Conservation (phyloP, 352 stramenopile species). For the Phytopythium ostracodes region DNA sequence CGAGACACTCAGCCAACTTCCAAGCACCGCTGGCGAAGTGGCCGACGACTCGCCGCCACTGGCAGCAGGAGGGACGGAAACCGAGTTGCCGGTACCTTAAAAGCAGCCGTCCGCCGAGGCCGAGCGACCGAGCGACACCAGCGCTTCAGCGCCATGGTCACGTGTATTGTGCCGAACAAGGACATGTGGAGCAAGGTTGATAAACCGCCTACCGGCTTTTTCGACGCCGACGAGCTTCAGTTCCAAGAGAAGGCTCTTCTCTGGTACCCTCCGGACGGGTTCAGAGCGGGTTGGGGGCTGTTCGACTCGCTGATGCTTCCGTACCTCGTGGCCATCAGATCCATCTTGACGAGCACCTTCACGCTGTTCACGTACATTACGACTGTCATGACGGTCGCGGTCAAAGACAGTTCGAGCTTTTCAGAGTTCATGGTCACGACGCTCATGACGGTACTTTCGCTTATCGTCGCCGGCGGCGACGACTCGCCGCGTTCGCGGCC, state of each 20-base stretch:
- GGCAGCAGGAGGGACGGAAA: neutral
- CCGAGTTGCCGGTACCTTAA: neutral
- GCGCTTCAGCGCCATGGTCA: neutral
- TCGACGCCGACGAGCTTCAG: constrained; percentile 4
- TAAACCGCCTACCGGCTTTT: neutral
- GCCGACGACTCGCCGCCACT: neutral
- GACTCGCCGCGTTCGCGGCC: neutral
- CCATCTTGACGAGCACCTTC: constrained; percentile 1
- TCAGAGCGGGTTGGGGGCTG: neutral
- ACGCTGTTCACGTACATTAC: constrained; percentile 3
- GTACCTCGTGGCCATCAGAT: neutral
- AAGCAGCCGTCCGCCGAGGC: neutral
- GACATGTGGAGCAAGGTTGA: neutral
- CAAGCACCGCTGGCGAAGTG: neutral
- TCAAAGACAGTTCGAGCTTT: neutral
- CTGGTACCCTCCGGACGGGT: neutral
- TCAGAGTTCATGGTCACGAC: neutral
- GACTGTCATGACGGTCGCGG: neutral
- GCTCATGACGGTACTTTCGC: neutral
- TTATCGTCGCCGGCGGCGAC: no score
- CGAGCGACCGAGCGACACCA: neutral
- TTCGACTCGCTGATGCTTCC: neutral
- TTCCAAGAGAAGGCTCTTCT: constrained; percentile 4
- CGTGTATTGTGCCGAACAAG: neutral
- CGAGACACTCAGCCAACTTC: neutral